These are phyloP conservation scores for Pythium monospermum DNA, from an alignment of 352 stramenopile genomes.

Conservation along the genomic window DNA sequence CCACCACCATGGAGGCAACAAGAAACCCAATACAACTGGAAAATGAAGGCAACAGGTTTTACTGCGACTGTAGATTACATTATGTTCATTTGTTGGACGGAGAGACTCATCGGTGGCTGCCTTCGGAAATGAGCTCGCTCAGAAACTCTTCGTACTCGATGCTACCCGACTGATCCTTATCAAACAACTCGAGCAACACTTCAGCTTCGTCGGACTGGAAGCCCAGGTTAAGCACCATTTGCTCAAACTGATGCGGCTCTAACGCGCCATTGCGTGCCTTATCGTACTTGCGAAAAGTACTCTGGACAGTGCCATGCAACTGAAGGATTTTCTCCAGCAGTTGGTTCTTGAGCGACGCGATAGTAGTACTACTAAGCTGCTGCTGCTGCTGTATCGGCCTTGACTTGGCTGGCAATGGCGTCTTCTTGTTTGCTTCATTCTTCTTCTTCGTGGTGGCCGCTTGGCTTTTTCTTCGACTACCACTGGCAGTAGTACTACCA, in stretches of 20 bases:
- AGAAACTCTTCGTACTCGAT: constrained; percentile 60
- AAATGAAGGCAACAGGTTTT: not conserved
- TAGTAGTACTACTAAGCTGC: constrained; percentile 7
- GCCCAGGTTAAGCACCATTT: constrained; percentile 30
- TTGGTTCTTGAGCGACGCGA: constrained; percentile 30
- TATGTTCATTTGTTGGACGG: not conserved
- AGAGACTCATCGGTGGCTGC: not conserved
- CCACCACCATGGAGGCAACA: not conserved
- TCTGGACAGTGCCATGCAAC: constrained; percentile 43
- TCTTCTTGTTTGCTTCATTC: constrained; percentile 6
- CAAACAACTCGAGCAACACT: constrained; percentile 30
- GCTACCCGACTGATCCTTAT: constrained; percentile 40
- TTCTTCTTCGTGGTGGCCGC: constrained; percentile 7
- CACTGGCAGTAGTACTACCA: no score
- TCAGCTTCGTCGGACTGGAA: constrained; percentile 28
- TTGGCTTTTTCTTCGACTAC: constrained; percentile 18
- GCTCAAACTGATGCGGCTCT: constrained; percentile 38
- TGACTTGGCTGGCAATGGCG: not conserved
- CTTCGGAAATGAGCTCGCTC: constrained; percentile 1
- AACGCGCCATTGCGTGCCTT: constrained; percentile 30
- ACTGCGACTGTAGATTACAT: not conserved
- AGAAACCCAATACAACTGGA: not conserved
- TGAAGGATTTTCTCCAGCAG: constrained; percentile 36
- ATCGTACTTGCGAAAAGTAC: constrained; percentile 50
- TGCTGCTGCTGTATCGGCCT: not conserved